Evolutionary conservation across 2,329 filamentous ascomycete genomes (phyloP), one percentile per base, ranked within the genome.

Genomic region (Microsporum canis): DNA sequence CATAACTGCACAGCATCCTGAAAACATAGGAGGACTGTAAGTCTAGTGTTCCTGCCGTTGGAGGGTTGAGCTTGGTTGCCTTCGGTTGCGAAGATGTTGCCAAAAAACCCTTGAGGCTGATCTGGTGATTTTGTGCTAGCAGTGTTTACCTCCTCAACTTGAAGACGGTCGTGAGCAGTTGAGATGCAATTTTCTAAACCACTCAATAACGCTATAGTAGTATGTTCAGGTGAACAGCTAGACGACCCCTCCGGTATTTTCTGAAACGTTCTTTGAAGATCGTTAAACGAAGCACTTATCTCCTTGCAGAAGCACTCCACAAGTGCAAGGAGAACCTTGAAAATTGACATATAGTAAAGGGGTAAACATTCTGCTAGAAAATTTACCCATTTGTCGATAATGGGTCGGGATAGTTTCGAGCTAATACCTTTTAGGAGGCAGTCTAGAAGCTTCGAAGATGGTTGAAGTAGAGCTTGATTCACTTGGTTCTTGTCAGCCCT

Each of bases 1-100:
- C 91, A 96, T 57, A 95, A 88, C 29, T 90, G 85, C 62, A 97
- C 89, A 0, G 91, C 90, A 71, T 99, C 95, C 72, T 97, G 92
- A 71, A 99, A 96, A 8, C 91, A 95, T n/a, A 99, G 80, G 49
- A 96, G 80, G 23, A 99, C 92, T 0, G 94, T 97, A 27, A 99
- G 80, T 53, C 92, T 84, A 6, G 39, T 59, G 68, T 94, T 92
- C 69, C 97, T 99, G 6, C 91, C 91, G n/a, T 89, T 91, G 5
- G 87, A 84, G 62, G 86, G 90, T 57, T 91, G 85, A n/a, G 84
- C 82, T 63, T 91, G 88, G 1, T 82, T 85, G 0, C 83, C 79
- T 62, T 96, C 91, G 0, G 88, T 84, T 41, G 89, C 82, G 71
- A 96, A 96, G 0, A 96, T 89, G 67, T 89, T 95, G 51, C 91